Evolutionary conservation across 495 filamentous ascomycete species (phyloP).

Genomic region (Aspergillus ostianus): DNA sequence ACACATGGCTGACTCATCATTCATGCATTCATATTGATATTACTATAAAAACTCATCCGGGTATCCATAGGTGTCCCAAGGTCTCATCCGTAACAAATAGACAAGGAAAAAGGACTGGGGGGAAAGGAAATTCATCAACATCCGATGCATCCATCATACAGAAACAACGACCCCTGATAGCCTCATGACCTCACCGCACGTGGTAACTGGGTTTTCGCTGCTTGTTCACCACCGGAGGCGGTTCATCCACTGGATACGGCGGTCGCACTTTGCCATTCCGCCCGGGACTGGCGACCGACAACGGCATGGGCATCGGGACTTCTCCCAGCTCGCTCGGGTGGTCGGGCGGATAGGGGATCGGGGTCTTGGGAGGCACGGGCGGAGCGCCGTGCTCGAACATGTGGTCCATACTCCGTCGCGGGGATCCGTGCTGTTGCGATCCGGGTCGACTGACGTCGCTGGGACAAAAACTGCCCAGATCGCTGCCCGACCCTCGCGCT

Average conservation of each 20-base stretch:
- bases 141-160: background rate
- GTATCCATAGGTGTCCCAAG: background rate
- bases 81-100: slow-evolving; percentile 11
- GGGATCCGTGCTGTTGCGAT: slow-evolving; percentile 41
- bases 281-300: slow-evolving; percentile 20
- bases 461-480: slow-evolving; percentile 32
- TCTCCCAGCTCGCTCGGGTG: slow-evolving; percentile 29
- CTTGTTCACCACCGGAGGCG: slow-evolving; percentile 78
- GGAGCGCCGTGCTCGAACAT: slow-evolving; percentile 49
- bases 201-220: slow-evolving; percentile 80
- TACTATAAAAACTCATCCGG: background rate
- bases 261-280: slow-evolving; percentile 39
- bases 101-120: slow-evolving; percentile 11
- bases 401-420: slow-evolving; percentile 47
- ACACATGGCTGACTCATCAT: background rate
- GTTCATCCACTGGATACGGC: slow-evolving; percentile 84
- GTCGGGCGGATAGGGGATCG: slow-evolving; percentile 55
- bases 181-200: slow-evolving; percentile 55
- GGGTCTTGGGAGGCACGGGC: slow-evolving; percentile 82
- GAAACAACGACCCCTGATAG: background rate
- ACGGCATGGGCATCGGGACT: slow-evolving; percentile 36
- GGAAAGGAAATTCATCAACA: slow-evolving; percentile 13
- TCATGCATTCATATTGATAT: background rate
- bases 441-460: slow-evolving; percentile 37
- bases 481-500: slow-evolving; percentile 39